Evolutionary conservation across 306 rosid genomes (phyloP).

Genomic region (Cucumis hystrix): DNA sequence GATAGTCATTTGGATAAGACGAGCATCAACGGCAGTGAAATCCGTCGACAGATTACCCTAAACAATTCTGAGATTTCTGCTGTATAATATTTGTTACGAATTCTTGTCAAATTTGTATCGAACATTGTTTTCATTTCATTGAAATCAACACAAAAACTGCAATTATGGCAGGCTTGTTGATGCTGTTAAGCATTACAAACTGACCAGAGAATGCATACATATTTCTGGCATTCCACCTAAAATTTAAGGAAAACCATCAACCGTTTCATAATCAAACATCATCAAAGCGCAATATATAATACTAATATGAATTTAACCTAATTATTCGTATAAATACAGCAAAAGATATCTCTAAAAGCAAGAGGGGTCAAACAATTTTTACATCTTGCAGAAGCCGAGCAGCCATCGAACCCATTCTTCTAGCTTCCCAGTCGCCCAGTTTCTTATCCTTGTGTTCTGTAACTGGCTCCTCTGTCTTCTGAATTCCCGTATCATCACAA

Average conservation of each 20-base stretch:
- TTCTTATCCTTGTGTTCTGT: conserved; percentile 19
- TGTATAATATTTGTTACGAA: conserved; percentile 10
- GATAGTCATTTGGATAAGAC: conserved; percentile 13
- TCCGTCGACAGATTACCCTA: conserved; percentile 14
- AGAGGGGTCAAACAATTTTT: conserved; percentile 32
- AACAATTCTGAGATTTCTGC: conserved; percentile 27
- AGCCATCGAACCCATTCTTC: conserved; percentile 77
- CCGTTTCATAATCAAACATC: neutral
- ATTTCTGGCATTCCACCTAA: neutral
- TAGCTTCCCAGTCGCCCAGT: conserved; percentile 71
- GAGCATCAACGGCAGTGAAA: conserved; percentile 33
- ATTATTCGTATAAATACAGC: neutral
- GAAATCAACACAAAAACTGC: neutral
- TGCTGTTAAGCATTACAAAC: neutral
- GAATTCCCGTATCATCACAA: conserved; percentile 11
- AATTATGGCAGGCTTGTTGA: neutral
- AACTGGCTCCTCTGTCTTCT: conserved; percentile 17
- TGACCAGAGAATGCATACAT: neutral
- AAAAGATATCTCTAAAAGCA: neutral
- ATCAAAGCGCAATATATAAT: neutral
- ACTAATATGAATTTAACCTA: neutral
- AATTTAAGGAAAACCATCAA: neutral
- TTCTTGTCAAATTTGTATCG: neutral
- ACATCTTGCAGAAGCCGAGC: conserved; percentile 72
- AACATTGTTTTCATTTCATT: neutral